Conservation (phyloP, 2,329 filamentous ascomycete genomes). For the Stagonosporopsis cucurbitacearum region DNA sequence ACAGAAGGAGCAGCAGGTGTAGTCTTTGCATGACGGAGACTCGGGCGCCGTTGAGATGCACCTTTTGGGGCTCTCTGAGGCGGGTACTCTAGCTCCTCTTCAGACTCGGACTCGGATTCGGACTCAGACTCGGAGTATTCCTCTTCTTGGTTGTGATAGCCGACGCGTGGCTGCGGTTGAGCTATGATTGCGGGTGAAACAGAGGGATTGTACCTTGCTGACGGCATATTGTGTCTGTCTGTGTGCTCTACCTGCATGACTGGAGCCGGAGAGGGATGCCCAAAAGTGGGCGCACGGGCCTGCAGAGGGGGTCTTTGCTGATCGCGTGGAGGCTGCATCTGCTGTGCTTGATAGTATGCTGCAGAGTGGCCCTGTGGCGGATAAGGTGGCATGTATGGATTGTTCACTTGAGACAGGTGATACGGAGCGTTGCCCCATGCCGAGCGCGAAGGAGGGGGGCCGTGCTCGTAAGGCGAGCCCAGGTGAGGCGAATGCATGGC, state of each 20-base stretch:
- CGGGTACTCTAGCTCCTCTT: constrained; percentile 14
- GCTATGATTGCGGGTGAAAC: constrained; percentile 11
- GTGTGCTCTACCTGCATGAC: constrained; percentile 32
- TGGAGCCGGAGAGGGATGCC: neutral
- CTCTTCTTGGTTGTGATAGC: constrained; percentile 8
- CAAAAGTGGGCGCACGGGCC: neutral
- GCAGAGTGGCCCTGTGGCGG: constrained; percentile 1
- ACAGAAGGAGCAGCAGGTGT: constrained; percentile 15
- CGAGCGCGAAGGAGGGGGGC: constrained; percentile 43
- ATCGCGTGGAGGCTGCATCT: constrained; percentile 9
- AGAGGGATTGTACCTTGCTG: constrained; percentile 35
- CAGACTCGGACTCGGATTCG: constrained; percentile 19
- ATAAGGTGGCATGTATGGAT: constrained; percentile 19
- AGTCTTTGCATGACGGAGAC: constrained; percentile 36
- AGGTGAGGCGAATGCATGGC: constrained; percentile 34
- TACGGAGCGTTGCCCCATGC: constrained; percentile 28
- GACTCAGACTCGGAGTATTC: constrained; percentile 9
- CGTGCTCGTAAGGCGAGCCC: constrained; percentile 34
- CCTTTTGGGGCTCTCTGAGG: neutral
- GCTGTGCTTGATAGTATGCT: constrained; percentile 19
- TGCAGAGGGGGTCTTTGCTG: constrained; percentile 28
- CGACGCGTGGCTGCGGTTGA: neutral
- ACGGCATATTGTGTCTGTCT: constrained; percentile 31
- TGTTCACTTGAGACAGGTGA: constrained; percentile 1
- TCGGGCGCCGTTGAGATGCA: constrained; percentile 28